Conservation (phyloP, 139 green algal genomes). For the Auxenochlorella pyrenoidosa region DNA sequence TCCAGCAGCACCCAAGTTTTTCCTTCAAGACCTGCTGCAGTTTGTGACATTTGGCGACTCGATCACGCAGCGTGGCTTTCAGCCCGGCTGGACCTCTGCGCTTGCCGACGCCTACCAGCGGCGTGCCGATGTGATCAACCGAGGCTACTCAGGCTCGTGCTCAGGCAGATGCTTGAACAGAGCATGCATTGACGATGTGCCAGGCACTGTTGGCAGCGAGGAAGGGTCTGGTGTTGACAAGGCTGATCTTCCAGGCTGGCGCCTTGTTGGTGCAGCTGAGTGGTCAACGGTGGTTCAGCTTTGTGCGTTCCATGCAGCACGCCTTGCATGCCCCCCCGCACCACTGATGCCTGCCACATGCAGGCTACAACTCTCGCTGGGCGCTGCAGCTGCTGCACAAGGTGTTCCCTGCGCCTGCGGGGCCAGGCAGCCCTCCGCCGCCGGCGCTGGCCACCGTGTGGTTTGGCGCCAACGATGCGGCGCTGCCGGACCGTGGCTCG, state of each 20-base stretch:
- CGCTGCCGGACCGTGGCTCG: slow-evolving; percentile 66
- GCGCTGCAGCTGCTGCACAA: slow-evolving; percentile 62
- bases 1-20: too few relatives aligned
- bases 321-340: not conserved
- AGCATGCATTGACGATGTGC: not conserved
- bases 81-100: slow-evolving; percentile 65
- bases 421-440: not conserved
- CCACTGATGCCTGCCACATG: slow-evolving; percentile 12
- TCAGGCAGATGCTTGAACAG: not conserved
- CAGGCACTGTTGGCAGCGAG: too few relatives aligned
- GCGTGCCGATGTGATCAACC: slow-evolving; percentile 80
- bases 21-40: not conserved
- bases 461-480: slow-evolving; percentile 95
- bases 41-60: slow-evolving; percentile 85
- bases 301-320: too few relatives aligned
- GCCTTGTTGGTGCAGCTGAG: too few relatives aligned
- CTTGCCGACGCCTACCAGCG: slow-evolving; percentile 66
- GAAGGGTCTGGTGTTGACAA: not conserved
- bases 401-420: slow-evolving; percentile 55
- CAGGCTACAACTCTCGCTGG: slow-evolving; percentile 94
- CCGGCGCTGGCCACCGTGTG: slow-evolving; percentile 78
- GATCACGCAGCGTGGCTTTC: slow-evolving; percentile 77
- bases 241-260: not conserved
- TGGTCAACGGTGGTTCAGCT: too few relatives aligned
- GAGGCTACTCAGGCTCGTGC: slow-evolving; percentile 42